Base-by-base conservation (phyloP, 2,329 filamentous ascomycete genomes). In the Verticillium alfalfae region DNA sequence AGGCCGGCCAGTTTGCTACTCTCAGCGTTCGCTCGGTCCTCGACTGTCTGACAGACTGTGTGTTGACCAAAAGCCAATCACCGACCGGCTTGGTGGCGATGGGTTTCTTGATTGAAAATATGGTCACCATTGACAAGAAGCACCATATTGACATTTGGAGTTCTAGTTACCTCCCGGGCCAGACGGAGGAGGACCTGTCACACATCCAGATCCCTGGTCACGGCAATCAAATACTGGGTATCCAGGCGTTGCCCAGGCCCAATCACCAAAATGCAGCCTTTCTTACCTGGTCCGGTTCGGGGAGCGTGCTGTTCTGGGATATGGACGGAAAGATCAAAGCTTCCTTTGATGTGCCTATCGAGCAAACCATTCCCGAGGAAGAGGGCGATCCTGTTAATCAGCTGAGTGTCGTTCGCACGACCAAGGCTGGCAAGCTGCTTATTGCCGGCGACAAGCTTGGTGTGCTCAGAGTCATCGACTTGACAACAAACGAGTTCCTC, bases 401-500 rank as follows among this genome's bases (percentile, higher is more conserved):
- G 67, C 77, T 89, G 57, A 82, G 82, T 4, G 82, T 84, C 66
- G 83, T 86, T 54, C 79, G 81, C 61, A 82, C 88, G 16, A 88
- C 88, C 1, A 78, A 80, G 34, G 80, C 85, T 45, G 88, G 85
- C 37, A 82, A 83, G 55, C 82, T 88, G 54, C 85, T 98, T 64
- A 83, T 93, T n/a, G 87, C 90, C 3, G 94, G 93, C 6, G 95
- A 99, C 74, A 92, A 88, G 68, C 85, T 91, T 64, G 95, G 95
- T n/a, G 85, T 96, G 15, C 75, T 99, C 49, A 87, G 86, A 64
- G 81, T 93, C 55, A 81, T 91, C 26, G 84, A 93, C 63, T 80
- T 84, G 52, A 76, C 81, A 15, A 86, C 86, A 0, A 85, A 86
- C 69, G 73, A 83, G 60, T 87, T 85, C 63, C 70, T 87, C 2